These are phyloP conservation scores for Pyrus communis DNA, from an alignment of 306 rosid species.

Conservation along the genomic window DNA sequence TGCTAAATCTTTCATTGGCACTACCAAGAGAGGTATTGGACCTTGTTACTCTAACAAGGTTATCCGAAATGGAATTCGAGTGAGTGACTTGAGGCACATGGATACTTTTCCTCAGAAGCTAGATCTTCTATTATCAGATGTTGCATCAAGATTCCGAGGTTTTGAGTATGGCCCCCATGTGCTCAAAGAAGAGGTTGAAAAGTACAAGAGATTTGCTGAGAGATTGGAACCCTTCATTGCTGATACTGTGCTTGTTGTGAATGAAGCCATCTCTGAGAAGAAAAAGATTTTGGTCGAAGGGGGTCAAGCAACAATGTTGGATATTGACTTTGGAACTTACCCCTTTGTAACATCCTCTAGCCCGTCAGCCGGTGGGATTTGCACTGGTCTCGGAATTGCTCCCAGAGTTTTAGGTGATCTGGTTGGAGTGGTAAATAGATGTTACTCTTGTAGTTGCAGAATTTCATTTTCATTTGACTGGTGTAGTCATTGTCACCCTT, in stretches of 20 bases:
- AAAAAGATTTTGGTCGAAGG: slow-evolving; percentile 95
- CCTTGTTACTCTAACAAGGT: slow-evolving; percentile 93
- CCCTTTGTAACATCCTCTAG: slow-evolving; percentile 97
- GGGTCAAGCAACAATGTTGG: slow-evolving; percentile 96
- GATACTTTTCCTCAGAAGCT: slow-evolving; percentile 83
- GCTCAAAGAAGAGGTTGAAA: slow-evolving; percentile 78
- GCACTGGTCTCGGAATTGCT: slow-evolving; percentile 96
- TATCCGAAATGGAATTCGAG: slow-evolving; percentile 82
- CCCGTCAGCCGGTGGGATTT: slow-evolving; percentile 97
- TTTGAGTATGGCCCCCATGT: slow-evolving; percentile 63
- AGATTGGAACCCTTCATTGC: slow-evolving; percentile 87
- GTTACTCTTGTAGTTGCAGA: background rate
- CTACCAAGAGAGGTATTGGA: slow-evolving; percentile 97
- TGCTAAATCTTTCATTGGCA: slow-evolving; percentile 89
- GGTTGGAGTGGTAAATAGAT: slow-evolving; percentile 75
- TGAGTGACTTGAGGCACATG: slow-evolving; percentile 79
- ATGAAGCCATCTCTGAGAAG: slow-evolving; percentile 67
- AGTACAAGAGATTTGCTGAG: slow-evolving; percentile 84
- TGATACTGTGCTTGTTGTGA: slow-evolving; percentile 73
- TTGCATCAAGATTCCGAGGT: slow-evolving; percentile 67
- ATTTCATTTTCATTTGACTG: background rate
- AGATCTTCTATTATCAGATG: slow-evolving; percentile 68
- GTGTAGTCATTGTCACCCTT: background rate
- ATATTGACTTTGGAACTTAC: slow-evolving; percentile 93
- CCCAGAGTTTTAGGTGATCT: slow-evolving; percentile 88